phyloP scores from a whole-genome alignment of 1,284 basidiomycete species.

The Irpex sp. region DNA sequence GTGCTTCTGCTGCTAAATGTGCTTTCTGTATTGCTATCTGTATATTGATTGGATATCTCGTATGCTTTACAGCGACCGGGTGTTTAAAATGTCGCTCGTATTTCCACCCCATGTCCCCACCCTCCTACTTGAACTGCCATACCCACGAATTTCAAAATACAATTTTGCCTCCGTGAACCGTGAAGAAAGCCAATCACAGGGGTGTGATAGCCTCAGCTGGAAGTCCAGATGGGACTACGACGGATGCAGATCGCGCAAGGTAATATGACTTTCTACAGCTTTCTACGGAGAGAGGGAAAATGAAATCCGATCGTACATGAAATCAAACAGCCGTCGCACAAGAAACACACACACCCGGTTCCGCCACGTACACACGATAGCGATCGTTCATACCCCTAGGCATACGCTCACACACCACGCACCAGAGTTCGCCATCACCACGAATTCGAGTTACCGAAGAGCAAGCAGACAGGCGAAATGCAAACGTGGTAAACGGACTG shows the following conservation, averaged over 20 bases:
- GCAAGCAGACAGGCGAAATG: background rate
- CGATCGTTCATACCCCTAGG: background rate
- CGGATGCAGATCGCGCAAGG: slow-evolving; percentile 1
- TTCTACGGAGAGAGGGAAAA: slow-evolving; percentile 1
- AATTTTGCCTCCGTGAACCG: background rate
- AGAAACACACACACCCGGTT: slow-evolving; percentile 1
- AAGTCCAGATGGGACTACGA: background rate
- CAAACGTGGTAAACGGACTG: background rate
- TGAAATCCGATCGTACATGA: slow-evolving; percentile 13
- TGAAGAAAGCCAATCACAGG: background rate
- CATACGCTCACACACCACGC: background rate
- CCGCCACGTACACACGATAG: slow-evolving; percentile 1
- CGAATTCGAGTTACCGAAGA: background rate
- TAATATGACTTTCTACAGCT: background rate
- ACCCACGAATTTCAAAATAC: background rate
- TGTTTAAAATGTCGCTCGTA: background rate
- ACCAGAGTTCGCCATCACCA: background rate
- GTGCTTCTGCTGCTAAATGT: background rate
- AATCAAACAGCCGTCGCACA: slow-evolving; percentile 6
- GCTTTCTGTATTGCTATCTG: slow-evolving; percentile 1
- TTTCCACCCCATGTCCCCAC: background rate
- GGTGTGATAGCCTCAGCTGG: background rate
- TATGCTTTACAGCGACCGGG: background rate
- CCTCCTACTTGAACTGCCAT: background rate
- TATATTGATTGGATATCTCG: background rate